A percentile compares a stretch with the other conserved stretches of the same genome.
Evolutionary conservation across 2,329 filamentous ascomycete genomes (phyloP).

Genomic region (Pyricularia pennisetigena): DNA sequence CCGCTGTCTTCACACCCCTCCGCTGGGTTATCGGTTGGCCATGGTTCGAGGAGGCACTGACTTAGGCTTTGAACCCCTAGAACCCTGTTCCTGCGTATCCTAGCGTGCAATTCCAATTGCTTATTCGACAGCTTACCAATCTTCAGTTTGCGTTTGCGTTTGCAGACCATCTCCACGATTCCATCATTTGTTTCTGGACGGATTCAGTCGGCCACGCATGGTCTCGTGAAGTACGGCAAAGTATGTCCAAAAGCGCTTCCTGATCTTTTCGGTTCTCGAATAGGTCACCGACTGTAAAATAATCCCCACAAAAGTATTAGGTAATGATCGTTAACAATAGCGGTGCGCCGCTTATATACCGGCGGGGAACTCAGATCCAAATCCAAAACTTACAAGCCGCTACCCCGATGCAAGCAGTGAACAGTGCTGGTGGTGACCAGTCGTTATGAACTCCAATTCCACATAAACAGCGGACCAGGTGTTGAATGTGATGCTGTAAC

Average conservation of each 20-base stretch:
- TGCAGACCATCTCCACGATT: conserved; percentile 16
- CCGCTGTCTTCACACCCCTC: too few relatives aligned
- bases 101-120: too few relatives aligned
- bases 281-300: conserved; percentile 17
- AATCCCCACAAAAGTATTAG: not conserved
- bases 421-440: conserved; percentile 43
- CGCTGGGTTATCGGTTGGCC: too few relatives aligned
- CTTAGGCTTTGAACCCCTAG: too few relatives aligned
- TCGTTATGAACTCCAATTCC: conserved; percentile 49
- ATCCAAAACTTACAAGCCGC: conserved; percentile 31
- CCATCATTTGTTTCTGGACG: conserved; percentile 19
- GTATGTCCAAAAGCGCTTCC: conserved; percentile 18
- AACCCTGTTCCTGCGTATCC: too few relatives aligned
- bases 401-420: conserved; percentile 46
- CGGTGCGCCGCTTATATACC: too few relatives aligned
- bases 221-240: conserved; percentile 18
- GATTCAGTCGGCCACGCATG: conserved; percentile 21
- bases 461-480: conserved; percentile 41
- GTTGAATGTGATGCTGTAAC: conserved; percentile 29
- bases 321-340: not conserved
- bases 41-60: too few relatives aligned
- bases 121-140: too few relatives aligned
- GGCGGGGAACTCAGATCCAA: not conserved
- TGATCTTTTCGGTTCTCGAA: conserved; percentile 19
- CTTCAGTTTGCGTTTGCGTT: not conserved